Conservation (phyloP, 1,284 basidiomycete species). For the Apiotrichum gracile region DNA sequence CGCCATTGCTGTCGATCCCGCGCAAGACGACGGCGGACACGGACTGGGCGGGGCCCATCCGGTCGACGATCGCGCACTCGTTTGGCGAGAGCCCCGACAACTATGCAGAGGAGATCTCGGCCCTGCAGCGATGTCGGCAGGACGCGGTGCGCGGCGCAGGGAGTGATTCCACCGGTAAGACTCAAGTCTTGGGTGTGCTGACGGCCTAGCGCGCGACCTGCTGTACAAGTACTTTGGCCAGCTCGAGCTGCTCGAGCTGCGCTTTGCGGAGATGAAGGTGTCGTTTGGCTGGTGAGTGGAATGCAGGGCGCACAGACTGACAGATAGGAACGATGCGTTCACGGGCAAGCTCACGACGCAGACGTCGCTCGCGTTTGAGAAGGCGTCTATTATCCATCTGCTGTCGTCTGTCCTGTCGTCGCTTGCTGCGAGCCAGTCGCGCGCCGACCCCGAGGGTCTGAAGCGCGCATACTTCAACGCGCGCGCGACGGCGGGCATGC, state of each 20-base stretch:
- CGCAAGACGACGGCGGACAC: slow-evolving; percentile 56
- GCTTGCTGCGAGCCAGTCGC: slow-evolving; percentile 71
- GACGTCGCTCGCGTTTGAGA: slow-evolving; percentile 95
- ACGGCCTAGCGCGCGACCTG: slow-evolving; percentile 73
- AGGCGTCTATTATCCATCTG: slow-evolving; percentile 96
- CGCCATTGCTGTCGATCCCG: slow-evolving; percentile 51
- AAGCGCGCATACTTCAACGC: slow-evolving; percentile 93
- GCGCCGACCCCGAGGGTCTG: slow-evolving; percentile 70
- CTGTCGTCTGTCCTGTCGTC: slow-evolving; percentile 90
- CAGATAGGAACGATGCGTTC: slow-evolving; percentile 78
- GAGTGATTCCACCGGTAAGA: slow-evolving; percentile 78
- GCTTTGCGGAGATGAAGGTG: slow-evolving; percentile 93
- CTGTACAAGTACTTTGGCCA: slow-evolving; percentile 99
- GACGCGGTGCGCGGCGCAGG: slow-evolving; percentile 93
- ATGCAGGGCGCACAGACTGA: background rate
- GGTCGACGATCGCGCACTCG: slow-evolving; percentile 77
- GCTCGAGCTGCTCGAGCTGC: slow-evolving; percentile 90
- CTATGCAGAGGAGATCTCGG: slow-evolving; percentile 74
- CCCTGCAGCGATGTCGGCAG: slow-evolving; percentile 82
- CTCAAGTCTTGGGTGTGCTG: background rate
- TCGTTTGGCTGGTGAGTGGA: slow-evolving; percentile 76
- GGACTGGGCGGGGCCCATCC: slow-evolving; percentile 86
- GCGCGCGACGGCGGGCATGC: slow-evolving; percentile 89
- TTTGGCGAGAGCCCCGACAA: slow-evolving; percentile 89
- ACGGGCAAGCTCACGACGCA: slow-evolving; percentile 88